Percentiles rank a stretch among this genome's conserved stretches.
Conservation (phyloP, 2,329 filamentous ascomycete genomes). For the Phoma herbarum region DNA sequence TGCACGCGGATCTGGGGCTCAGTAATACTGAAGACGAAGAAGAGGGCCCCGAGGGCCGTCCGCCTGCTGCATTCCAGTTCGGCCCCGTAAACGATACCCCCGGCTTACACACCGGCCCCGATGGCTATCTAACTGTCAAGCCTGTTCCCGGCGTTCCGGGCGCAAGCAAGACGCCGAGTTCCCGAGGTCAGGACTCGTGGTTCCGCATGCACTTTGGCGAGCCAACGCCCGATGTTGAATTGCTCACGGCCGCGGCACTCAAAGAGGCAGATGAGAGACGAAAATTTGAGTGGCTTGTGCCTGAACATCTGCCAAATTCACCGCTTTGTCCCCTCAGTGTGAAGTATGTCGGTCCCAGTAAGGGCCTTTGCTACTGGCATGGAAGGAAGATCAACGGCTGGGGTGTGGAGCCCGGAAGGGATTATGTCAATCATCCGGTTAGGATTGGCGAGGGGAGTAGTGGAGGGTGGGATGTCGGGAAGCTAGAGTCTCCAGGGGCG, state of each 20-base stretch:
- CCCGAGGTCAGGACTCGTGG: conserved; percentile 22
- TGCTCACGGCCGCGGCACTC: conserved; percentile 16
- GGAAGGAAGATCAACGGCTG: conserved; percentile 26
- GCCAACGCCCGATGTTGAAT: conserved; percentile 11
- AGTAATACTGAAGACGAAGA: conserved; percentile 30
- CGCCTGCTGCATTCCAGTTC: conserved; percentile 8
- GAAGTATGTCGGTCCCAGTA: conserved; percentile 51
- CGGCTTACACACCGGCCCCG: conserved; percentile 9
- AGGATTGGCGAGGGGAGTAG: conserved; percentile 4
- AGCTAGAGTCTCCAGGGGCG: conserved; percentile 2
- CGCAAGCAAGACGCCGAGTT: neutral
- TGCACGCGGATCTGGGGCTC: conserved; percentile 26
- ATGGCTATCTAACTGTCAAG: conserved; percentile 24
- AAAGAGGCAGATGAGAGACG: conserved; percentile 38
- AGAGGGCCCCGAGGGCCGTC: conserved; percentile 38
- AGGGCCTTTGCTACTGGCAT: conserved; percentile 56
- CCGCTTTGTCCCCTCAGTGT: conserved; percentile 55
- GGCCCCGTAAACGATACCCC: conserved; percentile 14
- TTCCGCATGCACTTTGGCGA: conserved; percentile 23
- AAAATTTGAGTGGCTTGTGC: conserved; percentile 52
- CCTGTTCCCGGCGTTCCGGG: neutral
- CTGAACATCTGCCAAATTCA: conserved; percentile 56
- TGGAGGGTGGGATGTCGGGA: conserved; percentile 16
- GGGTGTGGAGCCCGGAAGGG: conserved; percentile 4
- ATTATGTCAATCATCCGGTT: conserved; percentile 8